These are phyloP conservation scores for Phytopythium mirpurense DNA, from an alignment of 352 stramenopile species.

Conservation along the genomic window DNA sequence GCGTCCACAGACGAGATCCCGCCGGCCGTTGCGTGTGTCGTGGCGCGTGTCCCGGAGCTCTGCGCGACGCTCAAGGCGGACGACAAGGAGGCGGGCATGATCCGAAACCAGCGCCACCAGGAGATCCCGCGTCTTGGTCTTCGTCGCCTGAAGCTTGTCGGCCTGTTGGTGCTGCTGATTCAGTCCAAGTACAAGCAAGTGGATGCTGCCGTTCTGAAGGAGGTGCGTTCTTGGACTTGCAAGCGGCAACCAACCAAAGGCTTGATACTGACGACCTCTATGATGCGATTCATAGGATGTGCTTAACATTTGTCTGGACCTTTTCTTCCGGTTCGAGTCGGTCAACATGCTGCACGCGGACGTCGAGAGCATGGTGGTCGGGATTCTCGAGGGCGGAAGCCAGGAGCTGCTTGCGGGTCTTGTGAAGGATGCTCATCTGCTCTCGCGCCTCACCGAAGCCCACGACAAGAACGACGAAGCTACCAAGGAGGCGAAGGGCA, in stretches of 20 bases:
- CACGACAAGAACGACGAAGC: conserved; percentile 77
- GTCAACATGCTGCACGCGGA: conserved; percentile 87
- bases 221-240: conserved; percentile 14
- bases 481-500: conserved; percentile 46
- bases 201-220: conserved; percentile 54
- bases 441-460: conserved; percentile 69
- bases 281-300: conserved; percentile 24
- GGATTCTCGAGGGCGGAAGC: conserved; percentile 76
- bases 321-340: conserved; percentile 87
- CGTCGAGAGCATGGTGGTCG: conserved; percentile 82
- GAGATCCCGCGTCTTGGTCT: conserved; percentile 67
- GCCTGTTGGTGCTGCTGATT: conserved; percentile 70
- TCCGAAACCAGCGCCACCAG: conserved; percentile 72
- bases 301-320: conserved; percentile 68
- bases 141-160: conserved; percentile 77
- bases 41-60: conserved; percentile 61
- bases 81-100: conserved; percentile 54
- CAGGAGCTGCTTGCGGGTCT: conserved; percentile 66
- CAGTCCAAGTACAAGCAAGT: conserved; percentile 84
- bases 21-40: conserved; percentile 38
- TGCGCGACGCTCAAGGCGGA: conserved; percentile 57
- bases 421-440: conserved; percentile 66
- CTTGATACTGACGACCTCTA: not conserved
- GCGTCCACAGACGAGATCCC: conserved; percentile 57
- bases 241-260: not conserved